Evolutionary conservation across 2,329 filamentous ascomycete genomes (phyloP).

Genomic region (Aspergillus aculeatinus): DNA sequence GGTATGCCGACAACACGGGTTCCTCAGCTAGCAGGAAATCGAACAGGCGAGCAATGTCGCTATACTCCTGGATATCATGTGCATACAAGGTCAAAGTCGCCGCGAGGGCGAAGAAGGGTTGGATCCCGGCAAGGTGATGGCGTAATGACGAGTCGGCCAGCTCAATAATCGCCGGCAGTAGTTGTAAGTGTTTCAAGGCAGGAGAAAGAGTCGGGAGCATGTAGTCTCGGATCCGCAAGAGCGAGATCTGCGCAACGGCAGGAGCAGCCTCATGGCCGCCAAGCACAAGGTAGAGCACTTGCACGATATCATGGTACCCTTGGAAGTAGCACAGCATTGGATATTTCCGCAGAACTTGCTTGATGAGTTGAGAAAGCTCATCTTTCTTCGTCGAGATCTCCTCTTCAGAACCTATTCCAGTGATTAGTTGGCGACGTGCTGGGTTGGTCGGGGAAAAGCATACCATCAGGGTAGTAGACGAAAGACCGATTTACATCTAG

Average conservation of each 20-base stretch:
- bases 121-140: constrained; percentile 70
- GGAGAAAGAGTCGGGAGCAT: constrained; percentile 88
- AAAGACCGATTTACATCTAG: constrained; percentile 96
- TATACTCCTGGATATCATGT: constrained; percentile 88
- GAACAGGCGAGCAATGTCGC: constrained; percentile 84
- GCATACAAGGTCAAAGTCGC: constrained; percentile 94
- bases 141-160: constrained; percentile 70
- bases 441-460: constrained; percentile 23
- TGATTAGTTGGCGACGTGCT: neutral
- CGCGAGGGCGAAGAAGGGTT: constrained; percentile 91
- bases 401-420: constrained; percentile 61
- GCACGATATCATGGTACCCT: constrained; percentile 97
- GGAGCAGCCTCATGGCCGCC: constrained; percentile 59
- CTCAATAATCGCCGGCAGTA: constrained; percentile 79
- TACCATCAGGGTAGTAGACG: constrained; percentile 88
- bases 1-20: constrained; percentile 84
- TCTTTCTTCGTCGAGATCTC: constrained; percentile 70
- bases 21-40: constrained; percentile 86
- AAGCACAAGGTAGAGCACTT: constrained; percentile 87
- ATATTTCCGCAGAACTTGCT: constrained; percentile 73
- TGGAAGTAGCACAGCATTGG: constrained; percentile 94
- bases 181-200: constrained; percentile 77
- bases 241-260: constrained; percentile 76
- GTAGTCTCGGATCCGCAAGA: constrained; percentile 91
- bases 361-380: constrained; percentile 78